These are phyloP conservation scores for Dryas alaskensis DNA, from an alignment of 306 rosid genomes.

Conservation along the genomic window DNA sequence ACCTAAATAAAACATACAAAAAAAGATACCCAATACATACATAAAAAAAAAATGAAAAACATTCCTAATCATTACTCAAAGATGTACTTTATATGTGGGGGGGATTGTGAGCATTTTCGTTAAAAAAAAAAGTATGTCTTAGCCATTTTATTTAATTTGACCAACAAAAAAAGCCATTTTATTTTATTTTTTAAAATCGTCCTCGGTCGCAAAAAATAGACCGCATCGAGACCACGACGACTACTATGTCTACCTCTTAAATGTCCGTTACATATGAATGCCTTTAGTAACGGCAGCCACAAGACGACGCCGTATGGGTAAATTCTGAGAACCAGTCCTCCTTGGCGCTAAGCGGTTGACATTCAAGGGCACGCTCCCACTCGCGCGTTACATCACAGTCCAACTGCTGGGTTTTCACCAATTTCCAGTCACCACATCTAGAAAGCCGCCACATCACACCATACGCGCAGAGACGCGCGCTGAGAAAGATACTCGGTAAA, in stretches of 20 bases:
- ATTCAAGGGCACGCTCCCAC: background rate
- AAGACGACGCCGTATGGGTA: conserved; percentile 19
- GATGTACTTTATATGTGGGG: no score
- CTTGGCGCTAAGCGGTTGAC: background rate
- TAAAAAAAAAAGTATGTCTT: no score
- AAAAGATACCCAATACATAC: no score
- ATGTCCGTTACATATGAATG: background rate
- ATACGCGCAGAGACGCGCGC: conserved; percentile 15
- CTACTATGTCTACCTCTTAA: background rate
- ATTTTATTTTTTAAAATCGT: no score
- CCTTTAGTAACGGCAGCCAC: background rate
- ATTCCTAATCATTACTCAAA: no score
- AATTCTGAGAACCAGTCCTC: background rate
- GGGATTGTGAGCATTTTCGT: no score
- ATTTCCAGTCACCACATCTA: background rate
- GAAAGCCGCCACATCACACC: conserved; percentile 4
- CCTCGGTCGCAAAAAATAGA: background rate
- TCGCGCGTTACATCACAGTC: conserved; percentile 14
- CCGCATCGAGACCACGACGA: background rate
- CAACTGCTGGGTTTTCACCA: background rate
- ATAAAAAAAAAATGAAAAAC: no score
- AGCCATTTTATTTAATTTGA: no score
- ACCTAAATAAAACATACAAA: no score
- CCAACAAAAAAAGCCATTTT: no score
- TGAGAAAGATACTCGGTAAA: background rate